Base-by-base conservation (phyloP, 2,329 filamentous ascomycete species). In the Alternaria sp. region DNA sequence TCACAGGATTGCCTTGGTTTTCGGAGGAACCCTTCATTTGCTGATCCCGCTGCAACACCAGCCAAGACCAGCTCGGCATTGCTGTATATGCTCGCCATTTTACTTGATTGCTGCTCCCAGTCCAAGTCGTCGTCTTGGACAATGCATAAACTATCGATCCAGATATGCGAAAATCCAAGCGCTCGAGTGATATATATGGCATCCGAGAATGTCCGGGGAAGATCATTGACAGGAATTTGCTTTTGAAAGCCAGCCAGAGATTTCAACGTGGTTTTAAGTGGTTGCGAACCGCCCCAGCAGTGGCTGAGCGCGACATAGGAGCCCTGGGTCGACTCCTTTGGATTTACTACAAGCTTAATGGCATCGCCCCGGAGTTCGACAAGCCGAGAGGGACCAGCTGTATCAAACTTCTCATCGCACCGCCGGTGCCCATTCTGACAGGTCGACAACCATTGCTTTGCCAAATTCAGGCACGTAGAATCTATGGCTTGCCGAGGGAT, bases 61-160 rank as follows among this genome's bases (percentile, higher is more conserved):
- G 22, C 43, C 12, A 46, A n/a, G 9, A 46, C 43, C 43, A 46
- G 25, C n/a, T 46, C 43, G 7, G 49, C 49, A 18, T 52, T 52
- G 34, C 5, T 40, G 53, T 40, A 54, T 32, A 68, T 56, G 3
- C 27, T 12, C 11, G 43, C 61, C 64, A 68, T 68, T 2, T 46
- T 30, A 16, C 40, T 36, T 10, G 60, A 51, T 25, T 62, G 46
- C 11, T 48, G 18, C 5, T 22, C 28, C 56, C 59, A 56, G 3
- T 64, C 62, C 0, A 14, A 46, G 14, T 14, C 12, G 22, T 59
- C 46, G 11, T 57, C 57, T 56, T 65, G 66, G 11, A 70, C 27
- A 22, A 70, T 66, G 30, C 66, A 69, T 3, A 70, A 14, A 2
- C 62, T 53, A 27, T 69, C 68, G 10, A 69, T 65, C 68, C 66